Base-by-base conservation (phyloP, 2,329 filamentous ascomycete species). In the Hypocrella siamensis region DNA sequence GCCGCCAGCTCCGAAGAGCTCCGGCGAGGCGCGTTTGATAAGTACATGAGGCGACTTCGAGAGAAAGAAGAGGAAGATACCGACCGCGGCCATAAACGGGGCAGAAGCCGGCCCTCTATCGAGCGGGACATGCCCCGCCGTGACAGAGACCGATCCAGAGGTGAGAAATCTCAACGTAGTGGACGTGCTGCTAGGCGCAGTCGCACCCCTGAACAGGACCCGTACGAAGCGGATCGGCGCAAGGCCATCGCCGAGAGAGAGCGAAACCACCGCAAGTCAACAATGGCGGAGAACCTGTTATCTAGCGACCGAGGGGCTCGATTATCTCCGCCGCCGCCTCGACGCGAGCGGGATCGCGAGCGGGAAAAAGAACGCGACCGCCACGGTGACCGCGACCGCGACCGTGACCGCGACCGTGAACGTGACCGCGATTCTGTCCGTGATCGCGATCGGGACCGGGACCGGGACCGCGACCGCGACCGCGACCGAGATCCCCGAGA, bases 201-300 rank as follows among this genome's bases (percentile, higher is more conserved):
- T 49, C 83, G 85, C 46, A 86, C 79, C 44, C 86, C 85, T n/a
- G 90, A 96, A 54, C 72, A 74, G 36, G 86, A 98, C 58, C 74
- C 83, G 15, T 98, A 98, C 54, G 90, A 96, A 56, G 90, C 86
- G 37, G 90, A 98, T 51, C 76, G 90, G 42, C 79, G 85, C 46
- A 90, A 88, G 54, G 88, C 88, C 27, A 86, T 90, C 49, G 85
- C 86, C 35, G 86, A 93, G 50, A 79, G 92, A 30, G 92, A 96
- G 58, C 79, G 86, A 42, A 86, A 92, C 45, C 92, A 93, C 57
- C 77, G 83, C 53, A 92, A 90, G 58, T 65, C 73, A 28, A 75
- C 69, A 49, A 74, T 74, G 58, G 80, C 78, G 41, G 72, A 76
- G 45, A 70, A 62, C 41, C 55, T 74, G 15, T 51, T 76, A 33